phyloP scores from a whole-genome alignment of 768 basidiomycete genomes.

The Psilocybe tampanensis region DNA sequence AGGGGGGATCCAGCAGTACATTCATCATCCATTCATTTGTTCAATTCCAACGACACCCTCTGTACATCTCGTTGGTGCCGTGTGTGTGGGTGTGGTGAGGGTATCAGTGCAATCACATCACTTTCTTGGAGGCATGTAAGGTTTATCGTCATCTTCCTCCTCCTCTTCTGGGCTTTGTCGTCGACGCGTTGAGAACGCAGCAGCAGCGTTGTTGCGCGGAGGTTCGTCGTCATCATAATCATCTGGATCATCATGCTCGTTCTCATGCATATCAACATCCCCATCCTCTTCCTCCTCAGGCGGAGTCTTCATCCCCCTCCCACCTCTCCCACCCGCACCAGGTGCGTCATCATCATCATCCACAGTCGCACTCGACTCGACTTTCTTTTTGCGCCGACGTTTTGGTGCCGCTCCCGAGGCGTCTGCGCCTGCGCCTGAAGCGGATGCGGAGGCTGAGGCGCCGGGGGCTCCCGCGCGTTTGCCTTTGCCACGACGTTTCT shows the following conservation, averaged over 20 bases:
- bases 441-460: constrained; percentile 27
- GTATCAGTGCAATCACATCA: background rate
- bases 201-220: constrained; percentile 10
- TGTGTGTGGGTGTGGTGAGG: constrained; percentile 12
- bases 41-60: too few species aligned
- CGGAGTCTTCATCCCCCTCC: constrained; percentile 19
- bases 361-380: constrained; percentile 32
- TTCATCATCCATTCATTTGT: too few species aligned
- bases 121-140: constrained; percentile 41
- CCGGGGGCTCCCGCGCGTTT: constrained; percentile 40
- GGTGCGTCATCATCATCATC: constrained; percentile 13
- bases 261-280: constrained; percentile 27
- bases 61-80: background rate
- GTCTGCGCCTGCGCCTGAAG: constrained; percentile 19
- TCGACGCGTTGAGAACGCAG: constrained; percentile 29
- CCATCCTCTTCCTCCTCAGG: constrained; percentile 21
- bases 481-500: constrained; percentile 62
- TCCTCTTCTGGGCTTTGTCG: constrained; percentile 39
- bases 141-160: constrained; percentile 46
- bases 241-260: constrained; percentile 24
- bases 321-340: constrained; percentile 22
- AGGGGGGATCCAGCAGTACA: too few species aligned
- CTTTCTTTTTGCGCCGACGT: constrained; percentile 53
- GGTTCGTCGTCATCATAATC: constrained; percentile 22
- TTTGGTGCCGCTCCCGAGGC: constrained; percentile 40